Evolutionary conservation across 2,329 filamentous ascomycete species (phyloP), one percentile per base, ranked within the genome.

Genomic region (Rhexocercosporidium sp.): DNA sequence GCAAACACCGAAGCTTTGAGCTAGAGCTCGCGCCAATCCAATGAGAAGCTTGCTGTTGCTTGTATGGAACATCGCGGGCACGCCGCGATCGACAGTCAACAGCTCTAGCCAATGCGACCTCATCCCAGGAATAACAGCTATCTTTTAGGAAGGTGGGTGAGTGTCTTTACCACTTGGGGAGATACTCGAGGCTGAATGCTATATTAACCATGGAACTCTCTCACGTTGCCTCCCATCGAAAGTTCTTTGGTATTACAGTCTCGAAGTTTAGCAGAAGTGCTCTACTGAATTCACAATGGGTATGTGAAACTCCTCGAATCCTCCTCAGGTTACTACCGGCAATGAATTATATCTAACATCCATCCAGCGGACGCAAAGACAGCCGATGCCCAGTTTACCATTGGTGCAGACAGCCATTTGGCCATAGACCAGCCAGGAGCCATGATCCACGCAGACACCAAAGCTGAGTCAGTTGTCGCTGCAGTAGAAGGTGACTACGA

Each of bases 361-460:
- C 31, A 25, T 20, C n/a, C 63, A 68, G 66, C 66, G 49, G 66
- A 68, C 20, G 41, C 37, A 47, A 68, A 66, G 66, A 68, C 59
- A 60, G 63, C 34, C 29, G 64, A 66, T 62, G 64, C 64, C 29
- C 67, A 69, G n/a, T 66, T 46, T 34, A 64, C 25, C n/a, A 63
- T 66, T 31, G 64, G 64, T 25, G 34, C n/a, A 18, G 44, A 65
- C 6, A 56, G 34, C 25, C 46, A 31, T 41, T 11, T 65, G 14
- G 63, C 63, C 22, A 65, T 66, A 46, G 66, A 51, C 29, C 37
- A 65, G 29, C 62, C 62, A 34, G 53, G 67, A 51, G 59, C 67
- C 9, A 60, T 64, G 41, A 60, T 64, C n/a, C 67, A 69, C 46
- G 56, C 22, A 49, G 39, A 59, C 25, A 34, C 59, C 8, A 59